A percentile compares a stretch with the other conserved stretches of the same genome.
phyloP scores from a whole-genome alignment of 257 asterid species.

The Rauvolfia tetraphylla region DNA sequence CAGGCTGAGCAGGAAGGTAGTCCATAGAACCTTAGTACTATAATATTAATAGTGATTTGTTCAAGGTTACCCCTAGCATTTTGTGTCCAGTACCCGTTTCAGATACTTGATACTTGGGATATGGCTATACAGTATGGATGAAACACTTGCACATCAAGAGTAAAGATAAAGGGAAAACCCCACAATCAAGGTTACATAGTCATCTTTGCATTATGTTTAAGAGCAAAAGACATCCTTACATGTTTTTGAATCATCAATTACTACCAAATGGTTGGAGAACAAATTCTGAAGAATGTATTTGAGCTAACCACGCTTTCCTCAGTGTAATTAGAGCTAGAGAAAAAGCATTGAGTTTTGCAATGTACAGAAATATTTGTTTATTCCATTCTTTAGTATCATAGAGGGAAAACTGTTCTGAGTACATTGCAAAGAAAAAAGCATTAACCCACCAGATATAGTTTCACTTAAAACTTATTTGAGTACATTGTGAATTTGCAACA shows the following conservation, averaged over 20 bases:
- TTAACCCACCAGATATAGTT: not conserved
- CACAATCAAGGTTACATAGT: not conserved
- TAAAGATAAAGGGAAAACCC: not conserved
- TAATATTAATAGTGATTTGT: not conserved
- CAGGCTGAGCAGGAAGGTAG: not conserved
- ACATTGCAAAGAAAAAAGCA: not conserved
- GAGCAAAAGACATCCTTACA: not conserved
- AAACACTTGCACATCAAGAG: not conserved
- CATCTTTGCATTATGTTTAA: not conserved
- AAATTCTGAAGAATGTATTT: not conserved
- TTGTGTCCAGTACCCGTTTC: not conserved
- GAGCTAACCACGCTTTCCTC: not conserved
- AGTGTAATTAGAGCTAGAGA: not conserved
- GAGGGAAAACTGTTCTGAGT: not conserved
- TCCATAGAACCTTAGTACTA: no score
- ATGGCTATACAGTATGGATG: not conserved
- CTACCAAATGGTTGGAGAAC: not conserved
- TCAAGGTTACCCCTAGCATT: not conserved
- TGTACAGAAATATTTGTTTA: not conserved
- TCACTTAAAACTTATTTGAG: not conserved
- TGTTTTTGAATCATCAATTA: not conserved
- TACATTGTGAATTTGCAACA: not conserved
- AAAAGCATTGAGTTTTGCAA: not conserved
- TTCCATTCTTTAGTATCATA: not conserved
- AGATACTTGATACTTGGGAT: not conserved